Evolutionary conservation across 2,329 filamentous ascomycete species (phyloP).

Genomic region (Fonsecaea pedrosoi): DNA sequence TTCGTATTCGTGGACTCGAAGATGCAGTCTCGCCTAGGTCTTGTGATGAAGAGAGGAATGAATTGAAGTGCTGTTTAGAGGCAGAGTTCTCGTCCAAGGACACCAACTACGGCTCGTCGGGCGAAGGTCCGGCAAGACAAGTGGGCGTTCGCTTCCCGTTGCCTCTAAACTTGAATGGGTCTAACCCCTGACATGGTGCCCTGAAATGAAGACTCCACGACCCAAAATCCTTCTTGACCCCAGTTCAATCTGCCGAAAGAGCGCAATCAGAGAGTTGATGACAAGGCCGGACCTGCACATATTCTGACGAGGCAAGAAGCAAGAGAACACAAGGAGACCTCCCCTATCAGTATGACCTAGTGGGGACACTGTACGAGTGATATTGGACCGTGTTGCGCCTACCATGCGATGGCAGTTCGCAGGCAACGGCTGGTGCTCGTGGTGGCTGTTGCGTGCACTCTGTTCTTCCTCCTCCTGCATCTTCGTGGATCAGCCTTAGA

Average conservation of each 20-base stretch:
- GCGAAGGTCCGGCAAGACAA: not conserved
- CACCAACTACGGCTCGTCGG: not conserved
- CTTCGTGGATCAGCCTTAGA: constrained; percentile 3
- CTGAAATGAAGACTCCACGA: not conserved
- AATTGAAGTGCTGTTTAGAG: not conserved
- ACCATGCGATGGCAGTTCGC: constrained; percentile 12
- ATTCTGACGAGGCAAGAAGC: not conserved
- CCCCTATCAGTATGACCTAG: not conserved
- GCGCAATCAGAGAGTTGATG: not conserved
- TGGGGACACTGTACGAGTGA: not conserved
- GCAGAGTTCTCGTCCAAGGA: not conserved
- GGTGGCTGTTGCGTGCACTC: not conserved
- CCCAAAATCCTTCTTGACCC: not conserved
- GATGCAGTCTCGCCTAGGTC: not conserved
- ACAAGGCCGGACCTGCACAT: not conserved
- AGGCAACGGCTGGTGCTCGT: not conserved
- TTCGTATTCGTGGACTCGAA: not conserved
- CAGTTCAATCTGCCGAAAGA: not conserved
- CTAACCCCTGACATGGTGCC: not conserved
- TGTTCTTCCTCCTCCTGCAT: constrained; percentile 7
- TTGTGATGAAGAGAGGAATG: not conserved
- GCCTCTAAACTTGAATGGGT: not conserved
- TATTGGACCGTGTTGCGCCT: not conserved
- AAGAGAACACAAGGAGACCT: not conserved
- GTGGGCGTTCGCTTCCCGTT: not conserved